phyloP scores from a whole-genome alignment of 2,329 filamentous ascomycete genomes.

The Botrytis paeoniae region DNA sequence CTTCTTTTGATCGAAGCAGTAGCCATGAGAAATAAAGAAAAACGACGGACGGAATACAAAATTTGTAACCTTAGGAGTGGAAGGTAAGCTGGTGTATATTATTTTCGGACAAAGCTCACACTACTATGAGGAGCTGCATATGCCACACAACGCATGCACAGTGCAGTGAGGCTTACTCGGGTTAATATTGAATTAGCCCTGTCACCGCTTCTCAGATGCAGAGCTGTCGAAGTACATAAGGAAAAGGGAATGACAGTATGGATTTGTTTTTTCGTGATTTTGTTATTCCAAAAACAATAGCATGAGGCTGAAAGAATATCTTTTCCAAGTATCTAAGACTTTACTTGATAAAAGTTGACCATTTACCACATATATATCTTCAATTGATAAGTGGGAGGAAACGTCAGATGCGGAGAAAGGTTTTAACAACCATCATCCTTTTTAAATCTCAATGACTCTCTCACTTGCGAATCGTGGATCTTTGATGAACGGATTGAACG shows the following conservation, averaged over 20 bases:
- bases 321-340: conserved; percentile 6
- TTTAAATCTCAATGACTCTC: conserved; percentile 7
- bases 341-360: conserved; percentile 7
- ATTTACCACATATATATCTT: conserved; percentile 2
- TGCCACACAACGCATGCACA: conserved; percentile 17
- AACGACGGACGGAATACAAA: conserved; percentile 6
- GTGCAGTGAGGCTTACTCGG: conserved; percentile 21
- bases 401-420: conserved; percentile 4
- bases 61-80: conserved; percentile 16
- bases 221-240: conserved; percentile 14
- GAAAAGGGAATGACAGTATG: background rate
- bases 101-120: conserved; percentile 15
- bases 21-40: conserved; percentile 18
- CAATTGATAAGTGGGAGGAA: background rate
- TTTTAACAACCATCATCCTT: conserved; percentile 7
- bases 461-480: conserved; percentile 21
- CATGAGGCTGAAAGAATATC: conserved; percentile 17
- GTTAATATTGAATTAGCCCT: conserved; percentile 22
- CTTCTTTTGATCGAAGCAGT: conserved; percentile 12
- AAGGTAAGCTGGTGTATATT: conserved; percentile 19
- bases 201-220: conserved; percentile 18
- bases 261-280: background rate
- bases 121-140: conserved; percentile 18
- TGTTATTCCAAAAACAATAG: conserved; percentile 3
- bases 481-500: conserved; percentile 6